Base-by-base conservation (phyloP, 768 basidiomycete genomes). In the Serpula lacrymans region DNA sequence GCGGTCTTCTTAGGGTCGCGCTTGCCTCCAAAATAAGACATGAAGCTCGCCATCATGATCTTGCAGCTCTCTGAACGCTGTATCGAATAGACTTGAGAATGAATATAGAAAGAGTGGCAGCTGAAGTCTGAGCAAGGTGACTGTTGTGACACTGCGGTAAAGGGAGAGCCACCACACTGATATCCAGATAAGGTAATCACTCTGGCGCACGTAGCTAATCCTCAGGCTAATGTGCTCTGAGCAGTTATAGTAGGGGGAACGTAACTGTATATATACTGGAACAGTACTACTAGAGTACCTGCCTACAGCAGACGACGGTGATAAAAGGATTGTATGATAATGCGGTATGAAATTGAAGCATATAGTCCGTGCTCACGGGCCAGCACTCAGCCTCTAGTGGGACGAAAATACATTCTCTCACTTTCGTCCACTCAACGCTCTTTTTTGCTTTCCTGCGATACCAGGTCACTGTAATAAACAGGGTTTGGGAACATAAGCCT, bases 21-120 rank as follows among this genome's bases (percentile, higher is more conserved):
- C 49, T 82, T 77, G 36, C 85, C 83, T 10, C 84, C 85, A 62
- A 99, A 92, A 71, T 87, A 95, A 60, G 82, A 85, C 83, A 96
- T 88, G 41, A 88, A 68, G 25, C 80, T 70, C 12, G 81, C 71
- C 82, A 87, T 84, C 80, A 82, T 85, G 40, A 29, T 42, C n/a
- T 26, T 21, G n/a, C 29, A 39, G 26, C 31, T 33, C n/a, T n/a
- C n/a, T 6, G n/a, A 39, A 13, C 16, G 11, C 5, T 9, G 18
- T 26, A 14, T 2, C 37, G 6, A 35, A 30, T 17, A 13, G 22
- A 35, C 45, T 17, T 6, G 45, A 45, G 34, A 28, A 25, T 29
- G 28, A 27, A 37, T 11, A 34, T 2, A 25, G 24, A 35, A 37
- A 20, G 30, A 38, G 21, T 35, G 23, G 8, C 21, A 29, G 29